Base-by-base conservation (phyloP, 2,329 filamentous ascomycete species). In the Daldinia sp. region DNA sequence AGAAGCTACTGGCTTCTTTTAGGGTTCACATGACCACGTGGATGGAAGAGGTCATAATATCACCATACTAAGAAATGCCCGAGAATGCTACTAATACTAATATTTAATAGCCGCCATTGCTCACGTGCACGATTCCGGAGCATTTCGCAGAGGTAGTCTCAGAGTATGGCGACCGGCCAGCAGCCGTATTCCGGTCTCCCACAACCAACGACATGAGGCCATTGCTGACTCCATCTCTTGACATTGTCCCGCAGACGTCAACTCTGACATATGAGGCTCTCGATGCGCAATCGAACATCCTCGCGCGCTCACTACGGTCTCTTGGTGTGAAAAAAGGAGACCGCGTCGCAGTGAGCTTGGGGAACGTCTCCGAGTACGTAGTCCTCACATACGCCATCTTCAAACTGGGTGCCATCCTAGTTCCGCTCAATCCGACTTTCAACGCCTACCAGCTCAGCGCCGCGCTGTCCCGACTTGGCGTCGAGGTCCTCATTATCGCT, bases 381-480 rank as follows among this genome's bases (percentile, higher is more conserved):
- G 90, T 91, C 56, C 86, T 96, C 20, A 95, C 92, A 5, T 98
- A 98, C 80, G 94, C 94, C 0, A 80, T 96, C 61, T 97, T 95
- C 84, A 98, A 98, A 80, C 86, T 98, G 9, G 96, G 96, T n/a
- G 95, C 93, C 26, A 88, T 98, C 57, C 84, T 98, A 69, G 94
- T 97, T n/a, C 96, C 95, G 0, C 82, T 98, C 26, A 98, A 99
- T 78, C 95, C 94, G 20, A 91, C 89, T 1, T 98, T 98, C 84
- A 97, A 93, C 73, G 85, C 88, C 3, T 79, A 83, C 4, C 96
- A 98, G 82, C 89, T 98, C 7, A 84, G 88, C 4, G 87, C 93
- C 2, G 95, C 94, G 0, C 83, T 98, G 30, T 86, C 86, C 7
- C 94, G 97, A 75, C 87, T 99, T 0, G 85, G 84, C 6, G 90